These are phyloP conservation scores for Cutaneotrichosporon sp. DNA, from an alignment of 1,284 basidiomycete species.

Conservation along the genomic window DNA sequence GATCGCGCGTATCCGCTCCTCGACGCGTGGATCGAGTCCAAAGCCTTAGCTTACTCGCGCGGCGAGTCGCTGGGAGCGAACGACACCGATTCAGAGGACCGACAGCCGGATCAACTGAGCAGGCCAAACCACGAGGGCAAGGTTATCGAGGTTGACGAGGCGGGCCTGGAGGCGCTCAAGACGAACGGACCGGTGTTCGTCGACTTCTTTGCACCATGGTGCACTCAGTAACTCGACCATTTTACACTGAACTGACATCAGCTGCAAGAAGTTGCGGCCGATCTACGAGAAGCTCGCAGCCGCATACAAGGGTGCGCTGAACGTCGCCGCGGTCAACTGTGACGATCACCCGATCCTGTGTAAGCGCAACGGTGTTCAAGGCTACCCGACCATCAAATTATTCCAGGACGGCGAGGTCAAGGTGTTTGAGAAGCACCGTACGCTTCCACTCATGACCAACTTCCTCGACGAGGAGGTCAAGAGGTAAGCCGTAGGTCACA, in stretches of 20 bases:
- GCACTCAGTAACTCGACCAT: constrained; percentile 63
- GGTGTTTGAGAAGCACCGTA: constrained; percentile 70
- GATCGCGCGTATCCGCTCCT: constrained; percentile 59
- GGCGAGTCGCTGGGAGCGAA: constrained; percentile 5
- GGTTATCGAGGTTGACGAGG: constrained; percentile 60
- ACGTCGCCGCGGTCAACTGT: constrained; percentile 81
- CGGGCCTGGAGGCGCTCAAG: constrained; percentile 59
- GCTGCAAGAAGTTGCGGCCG: constrained; percentile 79
- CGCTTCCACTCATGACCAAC: constrained; percentile 64
- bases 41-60: constrained; percentile 49
- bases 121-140: constrained; percentile 63
- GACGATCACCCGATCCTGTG: constrained; percentile 70
- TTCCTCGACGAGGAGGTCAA: constrained; percentile 61
- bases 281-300: constrained; percentile 70
- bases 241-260: constrained; percentile 25
- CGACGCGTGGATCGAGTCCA: constrained; percentile 57
- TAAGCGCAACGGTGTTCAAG: constrained; percentile 62
- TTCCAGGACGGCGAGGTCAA: constrained; percentile 11
- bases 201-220: constrained; percentile 93
- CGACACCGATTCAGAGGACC: not conserved
- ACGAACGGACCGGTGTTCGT: constrained; percentile 69
- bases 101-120: constrained; percentile 11
- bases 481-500: not conserved
- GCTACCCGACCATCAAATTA: constrained; percentile 76
- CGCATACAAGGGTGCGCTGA: constrained; percentile 66